Conservation (phyloP, 805 yeast species). For the Wickerhamomyces bovis region DNA sequence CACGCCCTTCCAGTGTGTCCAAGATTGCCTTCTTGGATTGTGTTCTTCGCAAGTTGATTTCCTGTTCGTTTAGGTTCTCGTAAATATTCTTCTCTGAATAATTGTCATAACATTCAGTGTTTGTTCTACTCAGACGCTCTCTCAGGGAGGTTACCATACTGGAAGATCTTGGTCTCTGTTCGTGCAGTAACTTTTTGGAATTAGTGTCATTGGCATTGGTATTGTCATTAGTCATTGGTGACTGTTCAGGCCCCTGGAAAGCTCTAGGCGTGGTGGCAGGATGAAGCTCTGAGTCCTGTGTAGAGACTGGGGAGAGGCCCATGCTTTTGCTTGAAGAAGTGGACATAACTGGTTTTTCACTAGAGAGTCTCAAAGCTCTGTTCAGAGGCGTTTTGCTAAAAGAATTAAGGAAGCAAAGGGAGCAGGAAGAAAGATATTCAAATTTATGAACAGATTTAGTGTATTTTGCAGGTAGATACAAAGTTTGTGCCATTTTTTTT, state of each 20-base stretch:
- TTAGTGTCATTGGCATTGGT: not conserved
- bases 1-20: constrained; percentile 25
- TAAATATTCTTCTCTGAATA: constrained; percentile 31
- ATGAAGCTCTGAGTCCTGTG: not conserved
- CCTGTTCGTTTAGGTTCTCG: constrained; percentile 29
- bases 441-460: too few relatives aligned
- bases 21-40: constrained; percentile 40
- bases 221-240: not conserved
- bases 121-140: not conserved
- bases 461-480: too few relatives aligned
- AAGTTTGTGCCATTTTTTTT: too few relatives aligned
- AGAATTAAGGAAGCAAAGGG: too few relatives aligned
- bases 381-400: too few relatives aligned
- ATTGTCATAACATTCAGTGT: constrained; percentile 7
- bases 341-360: not conserved
- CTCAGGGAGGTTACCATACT: not conserved
- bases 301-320: not conserved
- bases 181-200: not conserved
- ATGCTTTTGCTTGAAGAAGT: not conserved
- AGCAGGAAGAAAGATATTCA: too few relatives aligned
- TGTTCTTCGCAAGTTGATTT: constrained; percentile 36
- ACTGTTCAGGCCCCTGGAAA: not conserved
- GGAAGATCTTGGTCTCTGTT: not conserved
- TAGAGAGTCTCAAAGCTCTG: not conserved
- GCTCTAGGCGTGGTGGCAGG: not conserved